These are phyloP conservation scores for Pythium chondricola DNA, from an alignment of 352 stramenopile species.

Conservation along the genomic window DNA sequence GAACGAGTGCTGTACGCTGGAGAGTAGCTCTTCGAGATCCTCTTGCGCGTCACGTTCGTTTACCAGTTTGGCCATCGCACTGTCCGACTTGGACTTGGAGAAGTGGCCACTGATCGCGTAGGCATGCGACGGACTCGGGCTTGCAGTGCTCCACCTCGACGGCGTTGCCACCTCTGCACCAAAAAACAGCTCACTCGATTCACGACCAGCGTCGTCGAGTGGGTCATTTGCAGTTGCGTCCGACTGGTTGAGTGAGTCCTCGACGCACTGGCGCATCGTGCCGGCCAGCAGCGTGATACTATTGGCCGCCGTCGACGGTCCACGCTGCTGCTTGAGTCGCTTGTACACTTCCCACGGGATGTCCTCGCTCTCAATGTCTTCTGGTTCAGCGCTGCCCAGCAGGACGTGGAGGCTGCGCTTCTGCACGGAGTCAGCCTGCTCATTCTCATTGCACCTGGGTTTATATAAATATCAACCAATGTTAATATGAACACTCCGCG, in stretches of 20 bases:
- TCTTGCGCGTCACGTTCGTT: slow-evolving; percentile 1
- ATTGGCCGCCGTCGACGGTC: slow-evolving; percentile 46
- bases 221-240: not conserved
- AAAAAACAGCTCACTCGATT: slow-evolving; percentile 2
- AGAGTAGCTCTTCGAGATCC: slow-evolving; percentile 5
- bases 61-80: slow-evolving; percentile 18
- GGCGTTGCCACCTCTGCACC: slow-evolving; percentile 1
- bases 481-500: not conserved
- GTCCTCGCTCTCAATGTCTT: slow-evolving; percentile 72
- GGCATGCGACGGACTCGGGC: not conserved
- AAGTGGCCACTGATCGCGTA: not conserved
- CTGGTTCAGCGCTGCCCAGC: slow-evolving; percentile 42
- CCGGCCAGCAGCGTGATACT: slow-evolving; percentile 57
- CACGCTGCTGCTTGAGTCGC: slow-evolving; percentile 60
- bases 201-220: not conserved
- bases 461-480: not conserved
- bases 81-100: slow-evolving; percentile 43
- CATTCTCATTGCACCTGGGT: slow-evolving; percentile 19
- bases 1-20: not conserved
- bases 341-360: slow-evolving; percentile 79
- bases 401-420: slow-evolving; percentile 49
- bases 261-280: slow-evolving; percentile 52
- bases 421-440: slow-evolving; percentile 40
- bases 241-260: slow-evolving; percentile 23
- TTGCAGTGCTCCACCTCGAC: not conserved